Evolutionary conservation across 2,329 filamentous ascomycete species (phyloP), one percentile per base, ranked within the genome.

Genomic region (Aureobasidium melanogenum): DNA sequence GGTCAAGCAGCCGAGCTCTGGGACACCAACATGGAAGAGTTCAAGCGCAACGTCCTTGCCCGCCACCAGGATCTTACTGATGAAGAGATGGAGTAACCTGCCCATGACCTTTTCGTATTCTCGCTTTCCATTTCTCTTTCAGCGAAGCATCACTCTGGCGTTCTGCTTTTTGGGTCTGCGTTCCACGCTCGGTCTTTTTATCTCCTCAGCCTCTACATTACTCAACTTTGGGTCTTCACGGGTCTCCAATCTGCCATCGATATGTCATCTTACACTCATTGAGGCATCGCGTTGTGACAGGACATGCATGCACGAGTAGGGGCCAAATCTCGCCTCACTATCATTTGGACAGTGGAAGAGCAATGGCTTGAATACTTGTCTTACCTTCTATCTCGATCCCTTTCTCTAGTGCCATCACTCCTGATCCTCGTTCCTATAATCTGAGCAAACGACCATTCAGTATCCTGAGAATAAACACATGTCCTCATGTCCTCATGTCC

Each of bases 1-100:
- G 95, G 91, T 63, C 92, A 99, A 75, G 94, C 94, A 32, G 94
- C 95, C 17, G 89, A 96, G 73, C 82, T 99, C 44, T 99, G 94
- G 92, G 93, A 97, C 73, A 91, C 87, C 68, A 85, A 97, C 73
- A 80, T 86, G 39, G 86, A 84, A 48, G 90, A 96, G 74, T 97
- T 94, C 82, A 91, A 96, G 82, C 84, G 84, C 61, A 79, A 84
- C 65, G 84, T 87, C n/a, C 75, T 86, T 57, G 82, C 83, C 6
- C 77, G 85, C 63, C 84, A 88, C 71, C 80, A 82, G 64, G 82
- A 84, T 64, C 74, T 83, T 58, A 73, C 71, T 52, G 76, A 78
- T 61, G 75, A 79, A 67, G 76, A 79, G 66, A 59, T 59, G 56
- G 26, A 59, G 44, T 59, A 41, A 34, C 22, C 15, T 8, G 24